These are phyloP conservation scores for Adansonia madagascariensis DNA, from an alignment of 441 rosid species.

Conservation along the genomic window DNA sequence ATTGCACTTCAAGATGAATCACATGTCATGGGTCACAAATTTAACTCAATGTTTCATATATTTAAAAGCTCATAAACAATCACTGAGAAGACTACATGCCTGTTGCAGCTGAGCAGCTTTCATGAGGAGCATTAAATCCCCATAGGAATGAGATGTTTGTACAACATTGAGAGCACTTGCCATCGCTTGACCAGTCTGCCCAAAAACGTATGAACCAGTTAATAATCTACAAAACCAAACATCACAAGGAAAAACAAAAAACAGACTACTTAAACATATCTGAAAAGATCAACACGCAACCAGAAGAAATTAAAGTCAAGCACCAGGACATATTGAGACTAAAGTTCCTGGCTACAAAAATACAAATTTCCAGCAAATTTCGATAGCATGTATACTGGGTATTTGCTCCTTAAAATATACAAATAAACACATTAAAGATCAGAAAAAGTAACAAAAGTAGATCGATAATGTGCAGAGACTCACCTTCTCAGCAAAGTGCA, in stretches of 20 bases:
- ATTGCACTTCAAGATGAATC: neutral
- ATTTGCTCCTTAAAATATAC: neutral
- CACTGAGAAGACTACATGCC: constrained; percentile 45
- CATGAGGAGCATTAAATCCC: constrained; percentile 78
- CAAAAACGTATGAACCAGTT: constrained; percentile 23
- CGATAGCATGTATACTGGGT: neutral
- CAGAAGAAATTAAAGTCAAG: neutral
- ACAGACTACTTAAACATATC: neutral
- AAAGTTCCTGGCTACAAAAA: neutral
- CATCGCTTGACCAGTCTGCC: constrained; percentile 79
- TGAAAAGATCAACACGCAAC: neutral
- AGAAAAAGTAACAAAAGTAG: constrained; percentile 11
- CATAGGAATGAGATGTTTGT: constrained; percentile 87
- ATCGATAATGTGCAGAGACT: constrained; percentile 37
- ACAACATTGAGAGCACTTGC: constrained; percentile 79
- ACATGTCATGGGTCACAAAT: neutral
- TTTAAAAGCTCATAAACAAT: neutral
- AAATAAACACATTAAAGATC: constrained; percentile 1
- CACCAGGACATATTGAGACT: neutral
- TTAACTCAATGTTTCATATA: neutral
- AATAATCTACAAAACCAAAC: neutral
- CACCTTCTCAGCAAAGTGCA: constrained; percentile 77
- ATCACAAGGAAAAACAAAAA: constrained; percentile 3
- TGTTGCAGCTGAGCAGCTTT: constrained; percentile 64
- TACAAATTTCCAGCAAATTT: neutral